A percentile compares a stretch with the other conserved stretches of the same genome.
Conservation (phyloP, 306 rosid species). For the Sesbania bispinosa region DNA sequence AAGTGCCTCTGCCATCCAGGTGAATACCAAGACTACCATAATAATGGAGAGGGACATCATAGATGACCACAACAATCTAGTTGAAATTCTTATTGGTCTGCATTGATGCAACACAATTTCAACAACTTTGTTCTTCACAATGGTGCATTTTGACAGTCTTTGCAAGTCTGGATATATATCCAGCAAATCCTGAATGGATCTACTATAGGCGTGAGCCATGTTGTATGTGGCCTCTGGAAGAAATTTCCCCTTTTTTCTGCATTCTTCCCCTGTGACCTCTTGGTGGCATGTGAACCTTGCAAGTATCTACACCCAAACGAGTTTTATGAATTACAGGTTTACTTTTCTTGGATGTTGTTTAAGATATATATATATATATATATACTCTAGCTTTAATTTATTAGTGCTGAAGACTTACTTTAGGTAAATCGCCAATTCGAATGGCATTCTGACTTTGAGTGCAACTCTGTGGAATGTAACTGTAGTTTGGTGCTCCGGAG, state of each 20-base stretch:
- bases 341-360: background rate
- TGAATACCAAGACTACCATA: conserved; percentile 48
- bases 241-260: conserved; percentile 42
- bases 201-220: conserved; percentile 62
- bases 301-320: conserved; percentile 34
- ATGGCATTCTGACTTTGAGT: conserved; percentile 32
- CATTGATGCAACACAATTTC: conserved; percentile 64
- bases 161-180: conserved; percentile 60
- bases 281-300: conserved; percentile 41
- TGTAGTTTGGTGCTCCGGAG: conserved; percentile 45
- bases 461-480: conserved; percentile 48
- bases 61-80: conserved; percentile 46
- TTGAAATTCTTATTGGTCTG: conserved; percentile 39
- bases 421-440: conserved; percentile 40
- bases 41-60: conserved; percentile 55
- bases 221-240: conserved; percentile 42
- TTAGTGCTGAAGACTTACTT: conserved; percentile 44
- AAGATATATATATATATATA: no score
- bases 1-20: conserved; percentile 39
- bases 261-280: conserved; percentile 24
- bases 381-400: background rate
- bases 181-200: conserved; percentile 51
- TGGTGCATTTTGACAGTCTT: conserved; percentile 47
- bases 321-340: background rate
- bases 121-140: conserved; percentile 42